Conservation (phyloP, 2,329 filamentous ascomycete genomes). For the Aspergillus ochraceus region DNA sequence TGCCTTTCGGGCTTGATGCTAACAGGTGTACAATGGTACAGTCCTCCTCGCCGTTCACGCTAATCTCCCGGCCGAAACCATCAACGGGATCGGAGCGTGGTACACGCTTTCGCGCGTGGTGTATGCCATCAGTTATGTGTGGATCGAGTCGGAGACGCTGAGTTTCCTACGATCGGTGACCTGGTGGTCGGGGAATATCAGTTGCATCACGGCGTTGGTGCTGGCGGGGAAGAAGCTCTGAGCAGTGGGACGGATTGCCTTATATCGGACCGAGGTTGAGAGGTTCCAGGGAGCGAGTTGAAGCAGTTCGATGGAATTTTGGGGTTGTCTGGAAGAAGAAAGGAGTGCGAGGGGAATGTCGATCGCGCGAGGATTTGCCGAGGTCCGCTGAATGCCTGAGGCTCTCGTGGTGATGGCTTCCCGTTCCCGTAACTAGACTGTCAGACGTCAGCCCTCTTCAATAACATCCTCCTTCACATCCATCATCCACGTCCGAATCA, state of each 20-base stretch:
- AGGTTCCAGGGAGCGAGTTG: neutral
- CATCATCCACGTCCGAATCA: no score
- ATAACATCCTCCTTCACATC: no score
- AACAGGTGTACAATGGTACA: slow-evolving; percentile 3
- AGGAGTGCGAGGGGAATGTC: no score
- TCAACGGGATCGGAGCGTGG: slow-evolving; percentile 39
- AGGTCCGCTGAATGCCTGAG: no score
- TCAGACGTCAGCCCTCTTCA: no score
- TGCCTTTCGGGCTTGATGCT: neutral
- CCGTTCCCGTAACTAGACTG: no score
- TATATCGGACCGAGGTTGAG: neutral
- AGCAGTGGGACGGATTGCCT: neutral
- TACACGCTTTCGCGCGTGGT: slow-evolving; percentile 38
- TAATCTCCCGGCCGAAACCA: slow-evolving; percentile 32
- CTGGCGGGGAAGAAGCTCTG: slow-evolving; percentile 33
- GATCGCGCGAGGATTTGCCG: no score
- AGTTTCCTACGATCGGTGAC: slow-evolving; percentile 37
- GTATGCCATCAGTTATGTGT: slow-evolving; percentile 35
- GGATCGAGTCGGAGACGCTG: slow-evolving; percentile 29
- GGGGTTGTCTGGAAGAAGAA: no score
- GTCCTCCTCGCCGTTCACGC: slow-evolving; percentile 37
- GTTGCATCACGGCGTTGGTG: slow-evolving; percentile 40
- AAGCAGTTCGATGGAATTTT: no score
- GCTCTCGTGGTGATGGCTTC: no score
- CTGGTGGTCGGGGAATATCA: slow-evolving; percentile 42